A percentile compares a stretch with the other conserved stretches of the same genome.
These are phyloP conservation scores for Hortiboletus campestris DNA, from an alignment of 768 basidiomycete species.

Conservation along the genomic window DNA sequence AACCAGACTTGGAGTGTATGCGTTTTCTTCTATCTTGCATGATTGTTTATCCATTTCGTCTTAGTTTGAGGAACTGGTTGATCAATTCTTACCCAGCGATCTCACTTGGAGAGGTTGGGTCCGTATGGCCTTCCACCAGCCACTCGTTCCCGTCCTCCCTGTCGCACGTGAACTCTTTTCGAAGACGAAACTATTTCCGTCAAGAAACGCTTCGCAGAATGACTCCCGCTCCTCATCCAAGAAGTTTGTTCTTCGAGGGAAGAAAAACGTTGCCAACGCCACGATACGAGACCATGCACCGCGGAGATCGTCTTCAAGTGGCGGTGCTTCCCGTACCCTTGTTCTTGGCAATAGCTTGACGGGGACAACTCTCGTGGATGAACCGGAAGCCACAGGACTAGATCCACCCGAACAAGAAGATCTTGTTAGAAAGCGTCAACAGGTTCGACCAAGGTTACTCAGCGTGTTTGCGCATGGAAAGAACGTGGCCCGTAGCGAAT, in stretches of 20 bases:
- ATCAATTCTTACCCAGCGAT: slow-evolving; percentile 77
- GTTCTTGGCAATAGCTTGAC: slow-evolving; percentile 19
- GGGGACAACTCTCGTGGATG: slow-evolving; percentile 37
- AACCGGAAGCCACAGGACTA: slow-evolving; percentile 39
- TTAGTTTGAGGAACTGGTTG: slow-evolving; percentile 77
- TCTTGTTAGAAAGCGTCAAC: slow-evolving; percentile 15
- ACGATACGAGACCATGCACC: slow-evolving; percentile 8
- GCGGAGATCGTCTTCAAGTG: slow-evolving; percentile 26
- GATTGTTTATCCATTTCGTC: slow-evolving; percentile 1
- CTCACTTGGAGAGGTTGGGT: slow-evolving; percentile 81
- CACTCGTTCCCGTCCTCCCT: slow-evolving; percentile 71
- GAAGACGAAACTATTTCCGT: slow-evolving; percentile 69
- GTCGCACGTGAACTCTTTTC: slow-evolving; percentile 76
- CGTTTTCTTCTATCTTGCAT: slow-evolving; percentile 11
- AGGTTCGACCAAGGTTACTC: slow-evolving; percentile 32
- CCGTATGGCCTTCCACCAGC: slow-evolving; percentile 80
- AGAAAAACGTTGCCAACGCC: slow-evolving; percentile 10
- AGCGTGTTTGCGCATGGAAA: slow-evolving; percentile 28
- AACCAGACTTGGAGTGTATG: slow-evolving; percentile 82
- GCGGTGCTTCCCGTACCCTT: neutral
- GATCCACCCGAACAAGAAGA: slow-evolving; percentile 17
- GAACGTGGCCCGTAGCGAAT: slow-evolving; percentile 3
- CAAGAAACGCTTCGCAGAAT: slow-evolving; percentile 31
- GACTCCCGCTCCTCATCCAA: slow-evolving; percentile 27
- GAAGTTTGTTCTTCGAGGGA: slow-evolving; percentile 21